phyloP scores from a whole-genome alignment of 164 flowering plant species.

The Vitis amurensis region DNA sequence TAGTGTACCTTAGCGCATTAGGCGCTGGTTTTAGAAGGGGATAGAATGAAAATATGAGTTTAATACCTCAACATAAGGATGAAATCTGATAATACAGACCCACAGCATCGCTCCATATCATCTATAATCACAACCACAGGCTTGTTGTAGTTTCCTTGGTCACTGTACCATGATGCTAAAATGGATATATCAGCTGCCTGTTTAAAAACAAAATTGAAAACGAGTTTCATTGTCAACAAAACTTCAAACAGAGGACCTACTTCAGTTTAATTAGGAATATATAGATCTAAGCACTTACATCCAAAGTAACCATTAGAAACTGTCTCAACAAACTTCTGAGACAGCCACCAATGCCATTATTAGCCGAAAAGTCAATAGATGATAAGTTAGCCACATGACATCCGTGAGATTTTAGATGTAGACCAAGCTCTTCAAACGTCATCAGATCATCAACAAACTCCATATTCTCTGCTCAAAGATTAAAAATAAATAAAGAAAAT shows the following conservation, averaged over 20 bases:
- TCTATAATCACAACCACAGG: constrained; percentile 79
- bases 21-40: no score
- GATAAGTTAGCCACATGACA: constrained; percentile 85
- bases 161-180: constrained; percentile 84
- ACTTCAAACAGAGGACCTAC: neutral
- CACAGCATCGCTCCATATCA: constrained; percentile 78
- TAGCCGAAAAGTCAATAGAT: constrained; percentile 60
- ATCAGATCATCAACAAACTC: constrained; percentile 90
- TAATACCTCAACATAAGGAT: constrained; percentile 71
- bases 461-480: constrained; percentile 57
- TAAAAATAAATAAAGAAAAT: constrained; percentile 4
- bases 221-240: neutral
- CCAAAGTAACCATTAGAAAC: constrained; percentile 43
- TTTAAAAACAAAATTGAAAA: constrained; percentile 10
- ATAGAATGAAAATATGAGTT: neutral
- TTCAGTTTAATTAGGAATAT: neutral
- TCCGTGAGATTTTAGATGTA: constrained; percentile 61
- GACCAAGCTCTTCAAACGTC: constrained; percentile 79
- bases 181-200: constrained; percentile 74
- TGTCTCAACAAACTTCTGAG: constrained; percentile 71
- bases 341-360: constrained; percentile 79
- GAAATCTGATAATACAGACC: constrained; percentile 72
- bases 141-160: constrained; percentile 39
- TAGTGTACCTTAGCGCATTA: no score
- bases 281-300: constrained; percentile 36